Evolutionary conservation across 805 yeast genomes (phyloP), one percentile per base, ranked within the genome.

Genomic region (Lipomyces yamanashiensis): DNA sequence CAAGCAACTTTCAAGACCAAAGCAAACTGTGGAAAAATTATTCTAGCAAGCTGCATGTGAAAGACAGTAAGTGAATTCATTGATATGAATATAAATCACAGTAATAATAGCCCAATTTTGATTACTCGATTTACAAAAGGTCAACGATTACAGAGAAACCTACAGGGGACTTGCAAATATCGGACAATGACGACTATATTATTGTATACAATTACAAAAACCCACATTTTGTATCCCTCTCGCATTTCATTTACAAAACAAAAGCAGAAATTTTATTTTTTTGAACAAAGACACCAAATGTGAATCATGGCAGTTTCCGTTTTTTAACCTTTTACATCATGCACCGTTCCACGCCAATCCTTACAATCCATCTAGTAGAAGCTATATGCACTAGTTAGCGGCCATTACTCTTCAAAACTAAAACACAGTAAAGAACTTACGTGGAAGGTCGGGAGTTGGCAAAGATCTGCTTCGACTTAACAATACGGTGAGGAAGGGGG

Each of bases 401-500:
- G 6, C 10, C 33, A 33, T 28, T 4, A 48, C 7, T 7, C n/a
- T 23, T 41, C 51, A 44, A 6, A 43, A 28, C 44, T 28, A 49
- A 40, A 10, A 33, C 21, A 1, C 13, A 7, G 2, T 10, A 43
- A n/a, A 19, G n/a, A 43, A 54, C 62, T 19, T 56, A 58, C 66
- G 99, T 95, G 77, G 96, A 81, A 81, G 98, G 98, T 83, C 96
- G 89, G 84, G 87, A 87, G 84, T 90, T 84, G 81, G 93, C 85
- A 86, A 84, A 95, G 81, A 91, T 82, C 82, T 87, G 85, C 85
- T 86, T 84, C 79, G 96, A 82, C 86, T 92, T 92, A 83, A 85
- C 89, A 81, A 92, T 86, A 86, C 98, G 93, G 97, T 95, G 99
- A 78, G 99, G 98, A 81, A 95, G 89, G 85, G 99, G 99, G 98